Evolutionary conservation across 164 flowering plant genomes (phyloP).

Genomic region (Akebia trifoliata): DNA sequence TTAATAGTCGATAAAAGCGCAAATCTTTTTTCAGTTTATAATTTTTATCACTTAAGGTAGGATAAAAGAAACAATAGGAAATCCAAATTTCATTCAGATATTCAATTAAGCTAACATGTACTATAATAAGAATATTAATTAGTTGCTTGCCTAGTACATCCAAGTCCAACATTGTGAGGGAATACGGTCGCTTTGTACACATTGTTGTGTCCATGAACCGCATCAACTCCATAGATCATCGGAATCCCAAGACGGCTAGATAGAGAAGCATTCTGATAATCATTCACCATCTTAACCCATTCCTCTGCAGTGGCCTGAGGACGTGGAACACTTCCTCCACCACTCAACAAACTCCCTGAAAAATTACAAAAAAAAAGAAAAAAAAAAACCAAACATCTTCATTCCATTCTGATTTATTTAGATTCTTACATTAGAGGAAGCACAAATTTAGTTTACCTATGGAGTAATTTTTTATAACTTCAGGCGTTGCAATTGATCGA

Average conservation of each 20-base stretch:
- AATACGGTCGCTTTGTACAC: slow-evolving; percentile 44
- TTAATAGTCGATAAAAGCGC: neutral
- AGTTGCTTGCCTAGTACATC: slow-evolving; percentile 35
- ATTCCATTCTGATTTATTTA: neutral
- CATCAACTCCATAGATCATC: slow-evolving; percentile 44
- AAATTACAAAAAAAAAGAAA: no score
- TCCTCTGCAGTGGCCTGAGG: slow-evolving; percentile 24
- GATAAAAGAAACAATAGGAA: no score
- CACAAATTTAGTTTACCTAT: slow-evolving; percentile 36
- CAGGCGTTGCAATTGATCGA: slow-evolving; percentile 22
- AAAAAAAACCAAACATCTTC: neutral
- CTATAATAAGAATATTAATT: no score
- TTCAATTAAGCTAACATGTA: no score
- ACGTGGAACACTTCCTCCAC: slow-evolving; percentile 41
- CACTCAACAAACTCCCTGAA: slow-evolving; percentile 53
- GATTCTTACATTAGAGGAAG: no score
- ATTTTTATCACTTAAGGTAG: no score
- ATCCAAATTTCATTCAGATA: no score
- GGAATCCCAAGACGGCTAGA: slow-evolving; percentile 44
- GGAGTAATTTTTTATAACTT: slow-evolving; percentile 34
- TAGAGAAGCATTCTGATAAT: slow-evolving; percentile 33
- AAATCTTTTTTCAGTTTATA: no score
- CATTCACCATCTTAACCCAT: slow-evolving; percentile 47
- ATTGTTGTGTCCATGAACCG: slow-evolving; percentile 41
- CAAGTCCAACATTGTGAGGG: slow-evolving; percentile 48